Evolutionary conservation across 192 early-diverging fungal species (phyloP).

Genomic region (Oehlia diaphana): DNA sequence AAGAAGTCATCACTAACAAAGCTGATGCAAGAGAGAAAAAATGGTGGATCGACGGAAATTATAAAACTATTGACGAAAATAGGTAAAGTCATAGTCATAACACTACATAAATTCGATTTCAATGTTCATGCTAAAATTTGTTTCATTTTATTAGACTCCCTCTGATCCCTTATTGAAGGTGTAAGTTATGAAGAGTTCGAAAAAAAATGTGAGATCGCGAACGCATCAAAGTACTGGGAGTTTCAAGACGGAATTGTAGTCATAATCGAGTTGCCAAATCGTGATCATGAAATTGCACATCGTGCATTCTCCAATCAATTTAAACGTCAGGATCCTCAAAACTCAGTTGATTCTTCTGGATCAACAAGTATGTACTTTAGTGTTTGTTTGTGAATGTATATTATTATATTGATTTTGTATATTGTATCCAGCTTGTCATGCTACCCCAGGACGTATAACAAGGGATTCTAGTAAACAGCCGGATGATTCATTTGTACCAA

Average conservation of each 20-base stretch:
- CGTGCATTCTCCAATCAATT: not conserved
- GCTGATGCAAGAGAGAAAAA: constrained; percentile 14
- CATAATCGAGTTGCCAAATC: constrained; percentile 19
- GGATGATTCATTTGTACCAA: constrained; percentile 16
- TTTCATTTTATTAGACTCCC: constrained; percentile 15
- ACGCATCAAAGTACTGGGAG: not conserved
- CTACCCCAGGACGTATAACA: not conserved
- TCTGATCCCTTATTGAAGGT: constrained; percentile 14
- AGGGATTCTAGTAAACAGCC: constrained; percentile 8
- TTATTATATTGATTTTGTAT: constrained; percentile 15
- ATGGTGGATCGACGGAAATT: constrained; percentile 19
- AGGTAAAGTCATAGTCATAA: not conserved
- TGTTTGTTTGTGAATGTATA: constrained; percentile 14
- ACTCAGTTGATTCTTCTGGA: not conserved
- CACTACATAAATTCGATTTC: constrained; percentile 7
- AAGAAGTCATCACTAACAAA: constrained; percentile 19
- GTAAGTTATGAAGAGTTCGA: constrained; percentile 16
- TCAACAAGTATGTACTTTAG: constrained; percentile 18
- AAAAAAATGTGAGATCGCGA: constrained; percentile 11
- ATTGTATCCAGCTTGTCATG: constrained; percentile 1
- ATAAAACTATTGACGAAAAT: constrained; percentile 13
- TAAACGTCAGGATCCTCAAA: not conserved
- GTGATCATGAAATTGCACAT: constrained; percentile 15
- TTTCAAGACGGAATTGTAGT: not conserved
- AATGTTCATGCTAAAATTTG: constrained; percentile 7